These are phyloP conservation scores for Tritrichomonas musculus DNA, from an alignment of 208 protist genomes.

Conservation along the genomic window DNA sequence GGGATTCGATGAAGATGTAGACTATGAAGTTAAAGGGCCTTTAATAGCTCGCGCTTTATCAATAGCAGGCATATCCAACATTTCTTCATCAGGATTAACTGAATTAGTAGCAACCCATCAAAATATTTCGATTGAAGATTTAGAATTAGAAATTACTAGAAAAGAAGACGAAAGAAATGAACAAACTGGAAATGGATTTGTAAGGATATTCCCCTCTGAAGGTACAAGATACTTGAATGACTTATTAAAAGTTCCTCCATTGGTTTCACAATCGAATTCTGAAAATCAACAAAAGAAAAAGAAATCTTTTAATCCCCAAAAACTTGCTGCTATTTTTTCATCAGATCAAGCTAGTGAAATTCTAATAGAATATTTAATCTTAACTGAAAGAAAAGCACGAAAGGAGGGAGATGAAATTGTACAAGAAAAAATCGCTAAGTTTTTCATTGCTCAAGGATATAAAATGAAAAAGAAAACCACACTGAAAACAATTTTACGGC, in stretches of 20 bases:
- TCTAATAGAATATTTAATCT: background rate
- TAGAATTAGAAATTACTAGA: background rate
- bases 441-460: background rate
- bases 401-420: background rate
- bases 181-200: background rate
- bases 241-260: background rate
- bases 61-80: background rate
- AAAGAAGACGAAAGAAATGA: background rate
- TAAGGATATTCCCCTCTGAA: background rate
- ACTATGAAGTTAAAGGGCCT: conserved; percentile 1
- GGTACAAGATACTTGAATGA: background rate
- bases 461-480: background rate
- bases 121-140: background rate
- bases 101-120: too few relatives aligned
- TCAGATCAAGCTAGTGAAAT: background rate
- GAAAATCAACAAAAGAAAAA: background rate
- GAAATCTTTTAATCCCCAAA: background rate
- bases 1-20: background rate
- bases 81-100: background rate
- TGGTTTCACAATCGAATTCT: background rate
- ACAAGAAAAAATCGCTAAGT: background rate
- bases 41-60: background rate
- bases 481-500: background rate
- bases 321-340: background rate
- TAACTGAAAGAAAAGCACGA: background rate